Evolutionary conservation across 139 green algal genomes (phyloP), one percentile per base, ranked within the genome.

Genomic region (Chlamydomonas asymmetrica): DNA sequence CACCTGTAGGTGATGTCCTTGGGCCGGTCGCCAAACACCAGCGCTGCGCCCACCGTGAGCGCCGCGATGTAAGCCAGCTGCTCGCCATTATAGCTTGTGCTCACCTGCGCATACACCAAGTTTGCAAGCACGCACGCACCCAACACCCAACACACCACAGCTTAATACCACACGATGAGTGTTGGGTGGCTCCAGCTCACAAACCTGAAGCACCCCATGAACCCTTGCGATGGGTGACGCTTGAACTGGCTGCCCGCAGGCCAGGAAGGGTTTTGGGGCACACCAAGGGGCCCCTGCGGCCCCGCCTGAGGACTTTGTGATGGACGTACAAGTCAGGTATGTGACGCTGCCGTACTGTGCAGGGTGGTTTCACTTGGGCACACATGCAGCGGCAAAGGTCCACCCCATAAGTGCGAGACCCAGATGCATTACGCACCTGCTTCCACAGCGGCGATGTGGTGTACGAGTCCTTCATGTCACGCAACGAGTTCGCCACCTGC

Each of bases 61-160:
- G 91, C 91, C 13, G 89, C 88, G 32, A 95, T 82, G 78, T 95
- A 94, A 1, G 87, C 91, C 45, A 96, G 78, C 76, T 93, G 89
- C 76, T 96, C 91, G 29, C 88, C 90, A 38, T 83, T 87, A 45
- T 90, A 88, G n/a, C 78, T 45, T 1, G 39, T 1, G 32, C 71
- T 40, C 13, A 78, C 68, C 73, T 83, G 65, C 20, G 48, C 37
- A 32, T 35, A 49, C 9, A 25, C 62, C 62, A 68, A 20, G 31
- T 25, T 43, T 9, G 20, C 35, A 25, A 23, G 29, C 20, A 41
- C 9, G 20, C 62, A 23, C 20, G 62, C 22, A 23, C 9, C 29
- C 29, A 23, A 8, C n/a, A 35, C 62, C 62, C 6, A 31, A 37
- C 64, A 66, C 23, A 63, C 52, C 7, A 74, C 73, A 77, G 61